These are phyloP conservation scores for Elsinoe fawcettii DNA, from an alignment of 2,329 filamentous ascomycete genomes.

Conservation along the genomic window DNA sequence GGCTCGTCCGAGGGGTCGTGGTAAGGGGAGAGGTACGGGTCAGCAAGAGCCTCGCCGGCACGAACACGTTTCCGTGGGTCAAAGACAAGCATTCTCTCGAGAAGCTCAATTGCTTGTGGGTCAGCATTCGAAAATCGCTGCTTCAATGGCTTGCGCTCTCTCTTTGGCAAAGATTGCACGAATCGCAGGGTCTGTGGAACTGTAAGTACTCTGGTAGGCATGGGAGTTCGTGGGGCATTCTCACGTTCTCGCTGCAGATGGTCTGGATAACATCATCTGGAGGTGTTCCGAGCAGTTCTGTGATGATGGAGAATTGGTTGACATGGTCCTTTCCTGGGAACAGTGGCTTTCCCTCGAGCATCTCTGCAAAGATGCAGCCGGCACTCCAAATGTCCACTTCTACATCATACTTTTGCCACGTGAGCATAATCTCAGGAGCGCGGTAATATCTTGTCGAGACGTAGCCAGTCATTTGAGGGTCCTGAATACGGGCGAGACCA, in stretches of 20 bases:
- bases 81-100: constrained; percentile 96
- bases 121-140: constrained; percentile 96
- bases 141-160: constrained; percentile 76
- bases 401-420: constrained; percentile 99
- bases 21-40: constrained; percentile 92
- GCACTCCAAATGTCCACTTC: constrained; percentile 99
- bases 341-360: constrained; percentile 95
- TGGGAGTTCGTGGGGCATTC: background rate
- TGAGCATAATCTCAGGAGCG: constrained; percentile 98
- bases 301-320: constrained; percentile 99
- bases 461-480: constrained; percentile 99
- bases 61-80: constrained; percentile 94
- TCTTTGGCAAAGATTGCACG: constrained; percentile 92
- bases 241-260: constrained; percentile 94
- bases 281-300: constrained; percentile 88
- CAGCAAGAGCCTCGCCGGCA: constrained; percentile 74
- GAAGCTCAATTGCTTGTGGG: constrained; percentile 76
- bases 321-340: constrained; percentile 99
- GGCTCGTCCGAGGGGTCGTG: constrained; percentile 97
- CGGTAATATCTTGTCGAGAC: constrained; percentile 98
- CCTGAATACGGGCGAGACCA: constrained; percentile 91
- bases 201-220: constrained; percentile 21
- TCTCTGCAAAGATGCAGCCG: constrained; percentile 97
- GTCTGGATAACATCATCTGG: constrained; percentile 98
- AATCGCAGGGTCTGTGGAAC: constrained; percentile 73